These are phyloP conservation scores for Biscogniauxia marginata DNA, from an alignment of 2,329 filamentous ascomycete genomes.

Conservation along the genomic window DNA sequence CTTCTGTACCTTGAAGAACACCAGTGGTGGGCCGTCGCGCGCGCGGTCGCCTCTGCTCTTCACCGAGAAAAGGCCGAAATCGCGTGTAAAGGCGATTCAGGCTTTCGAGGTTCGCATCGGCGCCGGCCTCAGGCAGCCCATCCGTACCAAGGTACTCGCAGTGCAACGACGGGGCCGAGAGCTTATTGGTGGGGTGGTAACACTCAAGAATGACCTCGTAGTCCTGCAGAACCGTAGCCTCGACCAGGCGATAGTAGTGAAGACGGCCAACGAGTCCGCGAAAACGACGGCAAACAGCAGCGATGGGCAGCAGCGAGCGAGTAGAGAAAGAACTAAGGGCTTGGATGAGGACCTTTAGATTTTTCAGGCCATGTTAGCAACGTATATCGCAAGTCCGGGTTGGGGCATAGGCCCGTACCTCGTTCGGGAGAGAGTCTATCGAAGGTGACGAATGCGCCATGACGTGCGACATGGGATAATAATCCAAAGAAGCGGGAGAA, in stretches of 20 bases:
- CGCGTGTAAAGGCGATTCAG: slow-evolving; percentile 64
- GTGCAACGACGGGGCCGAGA: slow-evolving; percentile 64
- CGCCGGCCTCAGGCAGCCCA: slow-evolving; percentile 46
- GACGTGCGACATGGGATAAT: slow-evolving; percentile 24
- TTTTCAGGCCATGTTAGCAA: slow-evolving; percentile 3
- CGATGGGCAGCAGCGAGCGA: slow-evolving; percentile 53
- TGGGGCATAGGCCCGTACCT: slow-evolving; percentile 23
- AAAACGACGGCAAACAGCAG: slow-evolving; percentile 61
- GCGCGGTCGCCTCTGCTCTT: slow-evolving; percentile 37
- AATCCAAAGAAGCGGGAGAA: slow-evolving; percentile 8
- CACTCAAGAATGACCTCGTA: slow-evolving; percentile 75
- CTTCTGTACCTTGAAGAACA: slow-evolving; percentile 21
- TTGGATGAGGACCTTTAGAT: slow-evolving; percentile 47
- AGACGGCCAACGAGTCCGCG: slow-evolving; percentile 62
- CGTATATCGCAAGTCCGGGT: neutral
- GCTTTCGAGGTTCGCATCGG: slow-evolving; percentile 35
- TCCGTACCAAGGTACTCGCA: slow-evolving; percentile 68
- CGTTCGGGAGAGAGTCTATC: slow-evolving; percentile 35
- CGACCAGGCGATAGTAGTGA: slow-evolving; percentile 61
- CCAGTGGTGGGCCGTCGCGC: slow-evolving; percentile 21
- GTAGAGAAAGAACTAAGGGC: slow-evolving; percentile 50
- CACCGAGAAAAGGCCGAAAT: slow-evolving; percentile 63
- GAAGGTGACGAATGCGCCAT: slow-evolving; percentile 24
- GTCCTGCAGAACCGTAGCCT: slow-evolving; percentile 55
- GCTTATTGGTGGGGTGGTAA: slow-evolving; percentile 69